Base-by-base conservation (phyloP, 192 early-diverging fungal genomes). In the Umbelopsis sp. region DNA sequence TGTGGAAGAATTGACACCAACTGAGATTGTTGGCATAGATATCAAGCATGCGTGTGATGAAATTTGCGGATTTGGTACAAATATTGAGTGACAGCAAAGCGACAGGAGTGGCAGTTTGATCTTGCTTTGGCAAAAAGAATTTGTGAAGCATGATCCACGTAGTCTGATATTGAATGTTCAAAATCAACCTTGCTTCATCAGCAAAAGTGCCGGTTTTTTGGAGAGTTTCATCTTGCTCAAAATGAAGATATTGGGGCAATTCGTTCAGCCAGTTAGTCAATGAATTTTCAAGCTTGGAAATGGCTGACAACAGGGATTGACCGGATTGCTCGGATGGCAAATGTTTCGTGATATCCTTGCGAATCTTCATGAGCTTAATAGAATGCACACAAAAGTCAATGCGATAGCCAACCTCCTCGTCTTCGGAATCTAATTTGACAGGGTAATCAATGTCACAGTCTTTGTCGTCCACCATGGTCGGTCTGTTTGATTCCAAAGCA, bases 111-210 rank as follows among this genome's bases (percentile, higher is more conserved):
- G 78, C 78, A 0, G 78, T 76, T 52, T 80, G 78, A 49, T 80
- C 74, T 49, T 80, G 71, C 23, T 80, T 80, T 23, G 78, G 78
- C 46, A 80, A 70, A 45, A 80, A 80, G 74, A 80, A 80, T 45
- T 80, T 73, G 51, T 80, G 78, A 16, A 80, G 68, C 78, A 80
- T 80, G 35, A 80, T 80, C 78, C 78, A 80, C 1, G 78, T 80
- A 3, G 78, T 80, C 21, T 80, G 74, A 30, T 80, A 76, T 48
- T 75, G 74, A 22, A 80, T 76, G 21, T 80, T 80, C 9, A 80
- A 66, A 51, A 80, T 70, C 5, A 80, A 44, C 25, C 74, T 73
- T 18, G 78, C 74, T 46, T 80, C 78, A 41, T 80, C 74, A 46
- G 74, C 35, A 47, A 80, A 76, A 2, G 74, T 73, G 2, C 71